A percentile compares a stretch with the other conserved stretches of the same genome.
Conservation (phyloP, 352 stramenopile genomes). For the Phytophthora europaea region DNA sequence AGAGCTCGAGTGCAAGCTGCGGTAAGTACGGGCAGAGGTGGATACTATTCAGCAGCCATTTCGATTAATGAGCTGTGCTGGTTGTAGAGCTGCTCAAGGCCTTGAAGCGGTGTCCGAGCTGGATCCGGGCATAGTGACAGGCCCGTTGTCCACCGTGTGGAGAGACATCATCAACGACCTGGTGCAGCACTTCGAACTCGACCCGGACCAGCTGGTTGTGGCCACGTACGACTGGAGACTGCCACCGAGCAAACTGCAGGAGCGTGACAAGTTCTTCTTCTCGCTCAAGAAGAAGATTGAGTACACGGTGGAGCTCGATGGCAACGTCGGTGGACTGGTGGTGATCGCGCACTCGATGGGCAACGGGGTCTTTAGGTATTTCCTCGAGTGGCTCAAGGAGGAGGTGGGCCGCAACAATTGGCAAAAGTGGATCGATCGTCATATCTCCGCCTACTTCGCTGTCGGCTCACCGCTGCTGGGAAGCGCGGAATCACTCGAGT, state of each 20-base stretch:
- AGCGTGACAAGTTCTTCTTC: conserved; percentile 82
- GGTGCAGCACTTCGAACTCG: conserved; percentile 74
- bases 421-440: conserved; percentile 78
- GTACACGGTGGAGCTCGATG: conserved; percentile 63
- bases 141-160: conserved; percentile 80
- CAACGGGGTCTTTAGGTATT: conserved; percentile 85
- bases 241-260: conserved; percentile 74
- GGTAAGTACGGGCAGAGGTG: conserved; percentile 33
- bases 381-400: conserved; percentile 83
- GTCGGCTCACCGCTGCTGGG: conserved; percentile 77
- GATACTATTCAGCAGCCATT: background rate
- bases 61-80: conserved; percentile 13
- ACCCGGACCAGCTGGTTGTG: conserved; percentile 75
- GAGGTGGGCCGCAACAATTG: conserved; percentile 79
- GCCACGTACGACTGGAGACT: conserved; percentile 86
- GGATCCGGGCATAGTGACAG: conserved; percentile 80
- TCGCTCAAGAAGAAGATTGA: conserved; percentile 83
- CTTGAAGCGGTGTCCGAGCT: conserved; percentile 75
- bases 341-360: conserved; percentile 88
- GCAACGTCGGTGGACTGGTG: conserved; percentile 56
- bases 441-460: conserved; percentile 84
- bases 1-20: conserved; percentile 80
- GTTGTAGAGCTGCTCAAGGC: conserved; percentile 58
- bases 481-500: conserved; percentile 74
- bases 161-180: conserved; percentile 72